Evolutionary conservation across 108 stramenopile genomes (phyloP).

Genomic region (Heterococcus sp.): DNA sequence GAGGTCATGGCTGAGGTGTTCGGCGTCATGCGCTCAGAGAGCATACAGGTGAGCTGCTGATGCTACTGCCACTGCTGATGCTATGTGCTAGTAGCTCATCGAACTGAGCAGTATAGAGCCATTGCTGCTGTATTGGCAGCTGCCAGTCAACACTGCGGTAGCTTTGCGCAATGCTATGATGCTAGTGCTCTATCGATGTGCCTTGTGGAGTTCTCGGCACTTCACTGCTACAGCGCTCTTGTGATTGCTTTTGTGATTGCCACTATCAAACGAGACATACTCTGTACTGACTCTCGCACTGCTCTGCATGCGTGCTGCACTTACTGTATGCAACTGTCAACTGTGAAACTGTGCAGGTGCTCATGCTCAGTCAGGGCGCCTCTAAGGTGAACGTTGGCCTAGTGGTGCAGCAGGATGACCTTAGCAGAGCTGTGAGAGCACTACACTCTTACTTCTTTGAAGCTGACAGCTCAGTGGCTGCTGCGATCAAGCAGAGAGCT

Average conservation of each 20-base stretch:
- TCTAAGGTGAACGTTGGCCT: constrained; percentile 69
- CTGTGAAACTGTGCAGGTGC: constrained; percentile 50
- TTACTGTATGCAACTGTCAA: no score
- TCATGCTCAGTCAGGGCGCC: constrained; percentile 74
- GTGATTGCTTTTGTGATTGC: neutral
- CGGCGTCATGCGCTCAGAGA: constrained; percentile 67
- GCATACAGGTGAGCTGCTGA: constrained; percentile 56
- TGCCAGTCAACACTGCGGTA: no score
- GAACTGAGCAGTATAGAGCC: no score
- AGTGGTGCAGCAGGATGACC: constrained; percentile 19
- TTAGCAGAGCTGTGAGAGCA: constrained; percentile 3
- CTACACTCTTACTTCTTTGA: constrained; percentile 39
- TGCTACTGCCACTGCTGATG: no score
- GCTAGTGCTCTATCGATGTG: no score
- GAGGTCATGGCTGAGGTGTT: constrained; percentile 90
- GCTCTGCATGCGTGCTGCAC: neutral
- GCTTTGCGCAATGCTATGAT: no score
- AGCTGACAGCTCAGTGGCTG: neutral
- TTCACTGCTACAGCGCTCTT: no score
- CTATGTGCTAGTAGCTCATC: no score
- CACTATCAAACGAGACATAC: neutral
- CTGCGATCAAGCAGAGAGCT: neutral
- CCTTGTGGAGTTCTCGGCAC: no score
- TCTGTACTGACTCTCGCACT: neutral
- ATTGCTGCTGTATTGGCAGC: no score